Evolutionary conservation across 805 yeast genomes (phyloP).

Genomic region (Sugiyamaella boreocaroliniensis): DNA sequence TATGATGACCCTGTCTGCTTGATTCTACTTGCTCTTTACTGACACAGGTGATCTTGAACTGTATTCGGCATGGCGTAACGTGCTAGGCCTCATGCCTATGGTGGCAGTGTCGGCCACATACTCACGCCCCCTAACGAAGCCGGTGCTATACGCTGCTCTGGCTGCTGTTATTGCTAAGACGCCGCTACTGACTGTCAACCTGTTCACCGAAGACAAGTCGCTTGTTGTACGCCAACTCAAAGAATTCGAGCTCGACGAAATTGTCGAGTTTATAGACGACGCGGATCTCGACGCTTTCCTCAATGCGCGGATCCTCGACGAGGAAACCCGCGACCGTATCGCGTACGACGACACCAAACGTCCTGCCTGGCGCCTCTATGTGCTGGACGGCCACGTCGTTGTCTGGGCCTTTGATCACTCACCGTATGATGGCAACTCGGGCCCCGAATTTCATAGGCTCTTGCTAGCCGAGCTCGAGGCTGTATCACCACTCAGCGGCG

Average conservation of each 20-base stretch:
- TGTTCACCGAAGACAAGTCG: background rate
- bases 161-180: conserved; percentile 3
- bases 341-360: conserved; percentile 3
- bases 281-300: conserved; percentile 1
- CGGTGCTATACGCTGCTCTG: conserved; percentile 11
- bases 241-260: conserved; percentile 10
- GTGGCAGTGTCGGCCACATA: conserved; percentile 16
- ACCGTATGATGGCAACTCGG: conserved; percentile 21
- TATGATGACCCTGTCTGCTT: background rate
- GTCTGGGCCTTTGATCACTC: conserved; percentile 22
- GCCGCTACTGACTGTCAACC: conserved; percentile 8
- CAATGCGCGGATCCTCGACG: conserved; percentile 1
- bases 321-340: background rate
- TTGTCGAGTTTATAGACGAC: conserved; percentile 10
- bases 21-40: background rate
- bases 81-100: conserved; percentile 8
- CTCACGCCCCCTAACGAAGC: conserved; percentile 1
- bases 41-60: conserved; percentile 12
- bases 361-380: conserved; percentile 21
- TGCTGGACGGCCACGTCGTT: conserved; percentile 8
- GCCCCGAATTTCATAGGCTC: conserved; percentile 16
- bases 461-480: conserved; percentile 3
- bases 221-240: background rate
- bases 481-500: background rate
- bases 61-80: conserved; percentile 14